Base-by-base conservation (phyloP, 2,329 filamentous ascomycete genomes). In the Fusarium scirpi region DNA sequence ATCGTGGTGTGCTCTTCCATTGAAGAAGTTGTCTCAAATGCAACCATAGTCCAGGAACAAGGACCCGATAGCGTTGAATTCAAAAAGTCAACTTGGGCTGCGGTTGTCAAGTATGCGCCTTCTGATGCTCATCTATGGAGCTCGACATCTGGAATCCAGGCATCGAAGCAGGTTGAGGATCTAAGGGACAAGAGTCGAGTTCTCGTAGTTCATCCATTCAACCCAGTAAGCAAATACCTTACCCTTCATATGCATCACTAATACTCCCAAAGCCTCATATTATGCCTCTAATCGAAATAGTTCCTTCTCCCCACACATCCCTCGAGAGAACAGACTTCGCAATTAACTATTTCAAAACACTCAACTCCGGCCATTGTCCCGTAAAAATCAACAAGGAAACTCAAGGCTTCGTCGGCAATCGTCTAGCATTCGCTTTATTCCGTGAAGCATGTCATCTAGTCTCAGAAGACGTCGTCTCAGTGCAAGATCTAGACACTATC, bases 401-500 rank as follows among this genome's bases (percentile, higher is more conserved):
- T 0, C 69, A 70, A 20, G 70, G 70, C 0, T 72, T 72, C 0
- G 69, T 72, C 0, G 70, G 70, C 1, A 72, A 72, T 7, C 69
- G 70, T 0, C 29, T 72, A 2, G 70, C 70, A 0, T 72, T 72
- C 6, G 66, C 69, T 1, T 12, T 72, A 0, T 72, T 72, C 27
- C 55, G 66, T 4, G 70, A 72, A 12, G 70, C 70, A 2, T 70
- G 66, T 1, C 66, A 72, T 5, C 30, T 72, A 0, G 69, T 70
- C 0, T 38, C 69, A 1, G 52, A 55, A 4, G 66, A 60, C 0
- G 69, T 72, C 1, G 66, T 72, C 0, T 72, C 69, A 1, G 74
- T 78, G 0, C 53, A 74, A 3, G 79, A 83, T 5, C 40, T 84
- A 1, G 72, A 71, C 5, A 69, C 74, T 2, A 74, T 80, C 5